Conservation (phyloP, 208 protist genomes). For the Sergeia podlipaevii region DNA sequence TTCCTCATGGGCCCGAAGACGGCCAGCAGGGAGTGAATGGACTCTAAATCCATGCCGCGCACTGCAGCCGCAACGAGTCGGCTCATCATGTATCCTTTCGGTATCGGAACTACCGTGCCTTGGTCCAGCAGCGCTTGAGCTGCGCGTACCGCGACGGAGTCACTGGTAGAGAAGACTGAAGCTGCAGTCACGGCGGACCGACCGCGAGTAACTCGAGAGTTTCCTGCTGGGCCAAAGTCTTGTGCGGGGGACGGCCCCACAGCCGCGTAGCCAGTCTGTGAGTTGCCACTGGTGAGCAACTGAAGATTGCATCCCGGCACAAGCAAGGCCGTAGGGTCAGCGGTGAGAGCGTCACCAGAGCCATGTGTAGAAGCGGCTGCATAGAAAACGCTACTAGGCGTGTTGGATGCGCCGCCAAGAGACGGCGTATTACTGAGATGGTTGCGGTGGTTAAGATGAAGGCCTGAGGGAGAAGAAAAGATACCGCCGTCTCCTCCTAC, state of each 20-base stretch:
- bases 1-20: not conserved
- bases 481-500: too few relatives aligned
- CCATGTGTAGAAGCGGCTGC: too few relatives aligned
- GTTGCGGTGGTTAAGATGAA: too few relatives aligned
- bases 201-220: too few relatives aligned
- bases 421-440: too few relatives aligned
- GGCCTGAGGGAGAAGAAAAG: too few relatives aligned
- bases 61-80: slow-evolving; percentile 52
- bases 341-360: slow-evolving; percentile 1
- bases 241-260: not conserved
- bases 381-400: too few relatives aligned
- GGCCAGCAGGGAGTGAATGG: slow-evolving; percentile 13
- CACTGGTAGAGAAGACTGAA: too few relatives aligned
- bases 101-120: slow-evolving; percentile 33
- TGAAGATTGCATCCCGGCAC: slow-evolving; percentile 4
- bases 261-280: not conserved
- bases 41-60: slow-evolving; percentile 20
- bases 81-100: slow-evolving; percentile 44
- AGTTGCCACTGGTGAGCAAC: not conserved
- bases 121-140: slow-evolving; percentile 37
- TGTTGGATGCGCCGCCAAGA: too few relatives aligned
- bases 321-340: slow-evolving; percentile 2
- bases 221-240: too few relatives aligned
- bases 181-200: too few relatives aligned
- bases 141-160: slow-evolving; percentile 20